Evolutionary conservation across 148 eudicot genomes (phyloP).

Genomic region (Amaranthus cruentus): DNA sequence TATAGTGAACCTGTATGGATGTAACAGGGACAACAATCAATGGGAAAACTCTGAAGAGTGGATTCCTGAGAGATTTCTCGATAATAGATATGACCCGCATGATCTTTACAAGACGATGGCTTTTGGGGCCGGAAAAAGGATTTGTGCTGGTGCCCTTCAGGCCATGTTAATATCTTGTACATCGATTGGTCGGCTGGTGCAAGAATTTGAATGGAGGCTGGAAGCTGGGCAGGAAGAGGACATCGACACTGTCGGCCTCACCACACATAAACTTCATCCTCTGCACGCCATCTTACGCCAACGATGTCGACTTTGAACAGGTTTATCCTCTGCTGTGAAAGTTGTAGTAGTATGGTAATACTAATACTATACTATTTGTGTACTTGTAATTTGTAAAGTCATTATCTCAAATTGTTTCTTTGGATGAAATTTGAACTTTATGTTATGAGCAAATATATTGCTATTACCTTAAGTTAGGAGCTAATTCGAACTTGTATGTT

Average conservation of each 20-base stretch:
- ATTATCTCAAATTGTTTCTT: too few relatives aligned
- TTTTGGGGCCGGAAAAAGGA: slow-evolving; percentile 84
- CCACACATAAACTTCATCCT: slow-evolving; percentile 63
- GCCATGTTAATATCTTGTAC: slow-evolving; percentile 55
- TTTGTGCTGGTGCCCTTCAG: slow-evolving; percentile 77
- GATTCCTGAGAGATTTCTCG: slow-evolving; percentile 78
- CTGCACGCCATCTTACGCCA: slow-evolving; percentile 37
- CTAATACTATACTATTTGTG: too few relatives aligned
- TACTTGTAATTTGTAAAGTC: too few relatives aligned
- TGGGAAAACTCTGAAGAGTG: slow-evolving; percentile 81
- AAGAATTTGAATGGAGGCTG: slow-evolving; percentile 70
- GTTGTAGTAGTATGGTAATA: too few relatives aligned
- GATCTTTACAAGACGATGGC: slow-evolving; percentile 85
- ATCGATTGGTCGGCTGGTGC: slow-evolving; percentile 65
- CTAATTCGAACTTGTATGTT: too few relatives aligned
- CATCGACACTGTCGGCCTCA: slow-evolving; percentile 60
- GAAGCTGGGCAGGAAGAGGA: slow-evolving; percentile 59
- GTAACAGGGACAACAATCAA: slow-evolving; percentile 64
- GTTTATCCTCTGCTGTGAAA: not conserved
- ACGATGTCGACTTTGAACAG: not conserved
- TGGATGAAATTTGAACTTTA: too few relatives aligned
- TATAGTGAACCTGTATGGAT: slow-evolving; percentile 70
- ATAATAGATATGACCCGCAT: slow-evolving; percentile 28
- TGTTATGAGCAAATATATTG: too few relatives aligned
- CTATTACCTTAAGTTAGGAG: too few relatives aligned